Conservation (phyloP, 768 basidiomycete genomes). For the Trametes sanguinea region DNA sequence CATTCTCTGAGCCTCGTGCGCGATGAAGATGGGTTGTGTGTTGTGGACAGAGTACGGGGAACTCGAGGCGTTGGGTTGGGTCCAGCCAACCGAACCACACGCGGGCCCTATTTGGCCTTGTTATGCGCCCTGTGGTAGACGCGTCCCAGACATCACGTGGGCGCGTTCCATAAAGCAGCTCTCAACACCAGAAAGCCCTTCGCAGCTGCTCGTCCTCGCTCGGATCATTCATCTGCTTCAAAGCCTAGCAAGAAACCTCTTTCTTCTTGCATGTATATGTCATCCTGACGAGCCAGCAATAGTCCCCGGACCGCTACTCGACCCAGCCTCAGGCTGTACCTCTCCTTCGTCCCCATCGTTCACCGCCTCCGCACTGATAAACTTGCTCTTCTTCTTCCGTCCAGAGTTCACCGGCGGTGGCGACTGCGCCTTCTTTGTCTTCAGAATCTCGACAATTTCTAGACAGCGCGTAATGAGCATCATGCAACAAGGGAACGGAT, state of each 20-base stretch:
- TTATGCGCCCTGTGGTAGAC: constrained; percentile 4
- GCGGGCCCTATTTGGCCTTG: constrained; percentile 13
- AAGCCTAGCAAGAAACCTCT: background rate
- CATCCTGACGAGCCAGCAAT: background rate
- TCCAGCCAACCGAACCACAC: constrained; percentile 8
- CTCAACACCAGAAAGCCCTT: background rate
- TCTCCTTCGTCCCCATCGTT: constrained; percentile 36
- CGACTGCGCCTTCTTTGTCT: constrained; percentile 68
- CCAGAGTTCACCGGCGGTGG: constrained; percentile 36
- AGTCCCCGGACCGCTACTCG: constrained; percentile 13
- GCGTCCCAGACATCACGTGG: constrained; percentile 20
- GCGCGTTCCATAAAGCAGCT: constrained; percentile 6
- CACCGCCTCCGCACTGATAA: constrained; percentile 36
- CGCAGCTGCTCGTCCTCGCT: background rate
- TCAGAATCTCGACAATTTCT: constrained; percentile 84
- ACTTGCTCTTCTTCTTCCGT: constrained; percentile 31
- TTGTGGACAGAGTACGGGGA: too few relatives aligned
- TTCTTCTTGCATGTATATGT: background rate
- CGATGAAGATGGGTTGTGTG: background rate
- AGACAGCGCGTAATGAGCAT: constrained; percentile 16
- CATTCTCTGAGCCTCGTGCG: constrained; percentile 5
- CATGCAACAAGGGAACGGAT: background rate
- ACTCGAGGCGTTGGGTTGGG: too few relatives aligned
- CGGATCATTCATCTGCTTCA: too few relatives aligned
- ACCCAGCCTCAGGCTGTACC: constrained; percentile 12